Evolutionary conservation across 257 asterid species (phyloP), one percentile per base, ranked within the genome.

Genomic region (Solanum paucissectum): DNA sequence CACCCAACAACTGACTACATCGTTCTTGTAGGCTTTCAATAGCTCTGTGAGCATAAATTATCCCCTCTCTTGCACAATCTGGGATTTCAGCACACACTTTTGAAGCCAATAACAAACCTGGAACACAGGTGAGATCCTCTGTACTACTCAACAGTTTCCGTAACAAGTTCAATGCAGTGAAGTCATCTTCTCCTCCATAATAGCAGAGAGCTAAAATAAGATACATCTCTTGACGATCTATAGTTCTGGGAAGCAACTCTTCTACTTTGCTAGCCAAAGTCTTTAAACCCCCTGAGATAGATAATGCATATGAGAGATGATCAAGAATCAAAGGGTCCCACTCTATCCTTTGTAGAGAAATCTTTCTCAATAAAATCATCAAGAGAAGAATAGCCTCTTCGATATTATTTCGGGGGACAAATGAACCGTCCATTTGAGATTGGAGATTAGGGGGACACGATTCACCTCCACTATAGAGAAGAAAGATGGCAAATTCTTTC

Each of bases 301-400:
- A 95, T 88, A 97, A 91, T 13, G 98, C 98, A 87, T 92, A 97
- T 6, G 96, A 83, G 83, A 97, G 96, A 91, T 95, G 98, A 89
- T 97, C 98, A 87, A 95, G 83, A 90, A 95, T 87, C 23, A 98
- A 93, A 32, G 99, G 97, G 83, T 97, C 99, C 98, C 96, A 96
- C 91, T 94, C 93, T 68, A 94, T 92, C 87, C 88, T 92, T 89
- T 90, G 91, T 82, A 94, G 93, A 21, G 93, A 73, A 87, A 90
- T 88, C 90, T 94, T 95, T 89, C 93, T 93, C 86, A 95, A 83
- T 16, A 97, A 92, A 81, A 97, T 92, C 88, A 95, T 90, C 90
- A 97, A 88, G 81, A 97, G 96, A 90, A 97, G 98, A 90, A 95
- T 91, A 72, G 98, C 96, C 91, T 97, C 99, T 89, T 97, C 99